Base-by-base conservation (phyloP, 2,329 filamentous ascomycete species). In the Scedosporium minutisporum region DNA sequence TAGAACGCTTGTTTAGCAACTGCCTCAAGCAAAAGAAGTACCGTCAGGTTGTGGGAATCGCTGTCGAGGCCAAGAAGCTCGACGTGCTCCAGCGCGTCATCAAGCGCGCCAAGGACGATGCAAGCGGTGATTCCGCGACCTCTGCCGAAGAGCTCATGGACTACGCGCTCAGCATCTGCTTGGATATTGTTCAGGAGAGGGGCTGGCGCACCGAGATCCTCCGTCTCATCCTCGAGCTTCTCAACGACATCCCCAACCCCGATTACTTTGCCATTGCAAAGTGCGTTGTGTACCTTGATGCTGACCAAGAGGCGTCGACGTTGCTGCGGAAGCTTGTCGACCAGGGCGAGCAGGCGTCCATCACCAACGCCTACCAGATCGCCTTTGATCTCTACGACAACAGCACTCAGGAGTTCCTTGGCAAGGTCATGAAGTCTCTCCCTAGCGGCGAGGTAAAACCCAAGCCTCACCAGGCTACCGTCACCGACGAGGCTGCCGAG, bases 331-430 rank as follows among this genome's bases (percentile, higher is more conserved):
- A 91, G 68, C 82, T 99, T 23, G 87, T 97, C 9, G 82, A 89
- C 65, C 89, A 89, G 66, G 90, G 87, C 5, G 90, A 96, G 67
- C 82, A 86, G 60, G 86, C 86, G 64, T 92, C 91, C 0, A 84
- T 91, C 16, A 90, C 93, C 21, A 88, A 91, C 59, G 95, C 95
- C 18, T 99, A 97, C 74, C 95, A 99, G 73, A 96, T 99, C 63
- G 95, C 93, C 1, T 99, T 99, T 70, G 95, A 99, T 71, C 82
- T 99, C 5, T 97, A 97, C 75, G 95, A 99, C 77, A 99, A 99
- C 71, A 95, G 95, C 68, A 97, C 95, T 0, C 95, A 99, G 70
- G 95, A 97, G 72, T 99, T 99, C 69, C 77, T 99, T 25, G 87
- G 87, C 67, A 97, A 95, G 76, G 90, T 99, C 55, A 87, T 93